Percentiles rank a stretch among this genome's conserved stretches.
These are phyloP conservation scores for Aspergillus sp. DNA, from an alignment of 2,329 filamentous ascomycete species.

Conservation along the genomic window DNA sequence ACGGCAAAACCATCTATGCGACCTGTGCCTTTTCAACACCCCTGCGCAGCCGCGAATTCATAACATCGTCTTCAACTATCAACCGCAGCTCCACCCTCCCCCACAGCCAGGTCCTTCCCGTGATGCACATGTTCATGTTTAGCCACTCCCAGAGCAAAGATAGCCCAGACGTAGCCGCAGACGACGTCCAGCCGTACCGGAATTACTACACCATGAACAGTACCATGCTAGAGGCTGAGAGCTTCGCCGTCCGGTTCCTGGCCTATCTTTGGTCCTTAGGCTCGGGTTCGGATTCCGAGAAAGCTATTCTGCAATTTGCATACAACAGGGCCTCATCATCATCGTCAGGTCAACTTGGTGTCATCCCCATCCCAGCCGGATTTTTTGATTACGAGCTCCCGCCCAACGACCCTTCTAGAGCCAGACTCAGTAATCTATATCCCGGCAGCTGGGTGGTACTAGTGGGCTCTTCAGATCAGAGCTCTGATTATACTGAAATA, in stretches of 20 bases:
- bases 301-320: slow-evolving; percentile 18
- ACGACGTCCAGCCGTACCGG: slow-evolving; percentile 3
- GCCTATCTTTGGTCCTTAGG: slow-evolving; percentile 12
- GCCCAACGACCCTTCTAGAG: neutral
- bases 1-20: slow-evolving; percentile 12
- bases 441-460: slow-evolving; percentile 16
- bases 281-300: slow-evolving; percentile 10
- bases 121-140: slow-evolving; percentile 15
- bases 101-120: slow-evolving; percentile 6
- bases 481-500: neutral
- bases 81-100: neutral
- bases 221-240: slow-evolving; percentile 9
- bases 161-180: slow-evolving; percentile 5
- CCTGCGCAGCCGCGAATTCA: slow-evolving; percentile 9
- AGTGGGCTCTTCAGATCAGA: slow-evolving; percentile 3
- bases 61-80: neutral
- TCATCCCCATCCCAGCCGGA: slow-evolving; percentile 13
- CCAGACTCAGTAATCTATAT: slow-evolving; percentile 9
- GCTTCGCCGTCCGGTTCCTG: slow-evolving; percentile 15
- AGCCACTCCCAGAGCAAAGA: neutral
- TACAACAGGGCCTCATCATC: slow-evolving; percentile 3
- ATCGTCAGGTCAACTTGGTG: neutral
- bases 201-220: slow-evolving; percentile 14
- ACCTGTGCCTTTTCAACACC: slow-evolving; percentile 13
- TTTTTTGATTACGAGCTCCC: slow-evolving; percentile 6